These are phyloP conservation scores for Chenopodium album DNA, from an alignment of 148 eudicot species.

Conservation along the genomic window DNA sequence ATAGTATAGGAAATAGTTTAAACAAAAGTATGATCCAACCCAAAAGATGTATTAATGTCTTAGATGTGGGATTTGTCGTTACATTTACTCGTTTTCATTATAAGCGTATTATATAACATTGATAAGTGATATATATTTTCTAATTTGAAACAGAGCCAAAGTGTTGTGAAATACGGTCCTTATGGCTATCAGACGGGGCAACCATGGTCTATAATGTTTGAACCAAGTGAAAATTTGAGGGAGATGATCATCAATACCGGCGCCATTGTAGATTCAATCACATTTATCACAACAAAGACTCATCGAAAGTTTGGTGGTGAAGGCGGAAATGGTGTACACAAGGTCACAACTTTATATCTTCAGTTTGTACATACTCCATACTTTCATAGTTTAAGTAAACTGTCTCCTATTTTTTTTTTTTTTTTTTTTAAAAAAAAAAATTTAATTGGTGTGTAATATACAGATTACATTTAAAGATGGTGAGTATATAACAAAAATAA, in stretches of 20 bases:
- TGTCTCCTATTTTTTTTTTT: not conserved
- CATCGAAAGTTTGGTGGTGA: not conserved
- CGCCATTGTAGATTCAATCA: not conserved
- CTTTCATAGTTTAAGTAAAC: not conserved
- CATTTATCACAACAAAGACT: not conserved
- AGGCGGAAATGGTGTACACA: not conserved
- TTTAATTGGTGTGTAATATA: not conserved
- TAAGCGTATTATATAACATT: no score
- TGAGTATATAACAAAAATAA: not conserved
- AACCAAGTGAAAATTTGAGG: not conserved
- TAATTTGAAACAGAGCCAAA: not conserved
- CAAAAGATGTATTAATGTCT: no score
- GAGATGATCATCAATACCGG: not conserved
- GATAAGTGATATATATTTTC: no score
- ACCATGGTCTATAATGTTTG: not conserved
- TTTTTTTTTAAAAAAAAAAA: no score
- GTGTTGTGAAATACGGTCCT: not conserved
- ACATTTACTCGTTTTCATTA: no score
- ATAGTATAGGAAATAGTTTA: no score
- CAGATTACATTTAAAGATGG: not conserved
- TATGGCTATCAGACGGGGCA: not conserved
- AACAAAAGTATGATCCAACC: no score
- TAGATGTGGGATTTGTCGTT: no score
- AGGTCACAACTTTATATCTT: not conserved
- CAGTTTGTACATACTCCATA: not conserved